Evolutionary conservation across 768 basidiomycete species (phyloP).

Genomic region (Imleria badia): DNA sequence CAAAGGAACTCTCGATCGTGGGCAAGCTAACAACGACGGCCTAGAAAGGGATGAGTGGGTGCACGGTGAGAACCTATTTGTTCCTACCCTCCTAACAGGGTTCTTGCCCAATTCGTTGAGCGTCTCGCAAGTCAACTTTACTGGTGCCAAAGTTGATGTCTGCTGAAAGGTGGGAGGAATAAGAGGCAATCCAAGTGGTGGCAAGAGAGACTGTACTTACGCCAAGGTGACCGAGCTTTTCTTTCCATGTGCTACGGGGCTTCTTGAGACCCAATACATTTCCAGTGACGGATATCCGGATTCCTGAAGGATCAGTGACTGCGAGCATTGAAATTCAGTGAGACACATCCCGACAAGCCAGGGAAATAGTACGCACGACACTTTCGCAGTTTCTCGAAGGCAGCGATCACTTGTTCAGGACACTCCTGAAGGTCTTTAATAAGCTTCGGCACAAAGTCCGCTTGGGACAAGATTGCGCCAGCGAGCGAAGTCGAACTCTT

Average conservation of each 20-base stretch:
- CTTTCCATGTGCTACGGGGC: conserved; percentile 73
- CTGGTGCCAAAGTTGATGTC: conserved; percentile 57
- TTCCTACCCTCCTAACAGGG: conserved; percentile 64
- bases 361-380: conserved; percentile 47
- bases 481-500: conserved; percentile 69
- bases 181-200: background rate
- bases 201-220: conserved; percentile 42
- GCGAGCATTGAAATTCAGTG: background rate
- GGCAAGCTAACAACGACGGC: conserved; percentile 86
- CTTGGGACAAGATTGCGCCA: conserved; percentile 66
- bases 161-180: conserved; percentile 23
- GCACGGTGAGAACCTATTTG: background rate
- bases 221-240: conserved; percentile 61
- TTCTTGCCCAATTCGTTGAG: conserved; percentile 74
- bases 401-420: conserved; percentile 69
- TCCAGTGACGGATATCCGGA: conserved; percentile 90
- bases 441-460: conserved; percentile 78
- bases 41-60: conserved; percentile 36
- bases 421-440: conserved; percentile 67
- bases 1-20: conserved; percentile 93
- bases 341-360: background rate
- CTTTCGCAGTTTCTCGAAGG: conserved; percentile 72
- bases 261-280: conserved; percentile 67
- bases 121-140: conserved; percentile 65
- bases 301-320: conserved; percentile 83